Evolutionary conservation across 768 basidiomycete species (phyloP).

Genomic region (Hemileccinum impolitum): DNA sequence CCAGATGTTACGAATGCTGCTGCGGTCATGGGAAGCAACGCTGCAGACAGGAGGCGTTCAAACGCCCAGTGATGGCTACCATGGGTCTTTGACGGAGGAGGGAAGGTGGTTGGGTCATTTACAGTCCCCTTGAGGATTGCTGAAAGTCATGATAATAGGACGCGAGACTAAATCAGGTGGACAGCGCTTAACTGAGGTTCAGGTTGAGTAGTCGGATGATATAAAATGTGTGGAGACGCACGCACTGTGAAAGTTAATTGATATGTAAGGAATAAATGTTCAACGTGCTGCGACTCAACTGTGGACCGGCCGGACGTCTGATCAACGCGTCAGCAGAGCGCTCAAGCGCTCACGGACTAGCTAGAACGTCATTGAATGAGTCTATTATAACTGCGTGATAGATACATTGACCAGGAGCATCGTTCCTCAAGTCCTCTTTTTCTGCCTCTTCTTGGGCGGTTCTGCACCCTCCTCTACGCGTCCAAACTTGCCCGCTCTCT

Average conservation of each 20-base stretch:
- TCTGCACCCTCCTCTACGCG: conserved; percentile 7
- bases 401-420: background rate
- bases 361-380: too few species aligned
- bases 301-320: too few species aligned
- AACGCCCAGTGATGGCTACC: conserved; percentile 94
- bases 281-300: too few species aligned
- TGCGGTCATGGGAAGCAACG: conserved; percentile 83
- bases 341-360: too few species aligned
- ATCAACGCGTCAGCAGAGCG: too few species aligned
- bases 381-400: background rate
- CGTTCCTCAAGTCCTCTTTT: conserved; percentile 1
- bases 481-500: conserved; percentile 44
- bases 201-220: too few species aligned
- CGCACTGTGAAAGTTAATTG: too few species aligned
- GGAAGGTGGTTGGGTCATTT: conserved; percentile 93
- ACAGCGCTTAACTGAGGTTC: too few species aligned
- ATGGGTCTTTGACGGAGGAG: conserved; percentile 71
- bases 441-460: conserved; percentile 18
- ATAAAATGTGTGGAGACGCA: too few species aligned
- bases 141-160: conserved; percentile 25
- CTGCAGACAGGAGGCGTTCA: conserved; percentile 86
- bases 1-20: conserved; percentile 81
- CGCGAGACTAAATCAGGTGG: background rate
- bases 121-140: conserved; percentile 89
- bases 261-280: too few species aligned